Evolutionary conservation across 352 stramenopile species (phyloP).

Genomic region (Phytophthora melonis): DNA sequence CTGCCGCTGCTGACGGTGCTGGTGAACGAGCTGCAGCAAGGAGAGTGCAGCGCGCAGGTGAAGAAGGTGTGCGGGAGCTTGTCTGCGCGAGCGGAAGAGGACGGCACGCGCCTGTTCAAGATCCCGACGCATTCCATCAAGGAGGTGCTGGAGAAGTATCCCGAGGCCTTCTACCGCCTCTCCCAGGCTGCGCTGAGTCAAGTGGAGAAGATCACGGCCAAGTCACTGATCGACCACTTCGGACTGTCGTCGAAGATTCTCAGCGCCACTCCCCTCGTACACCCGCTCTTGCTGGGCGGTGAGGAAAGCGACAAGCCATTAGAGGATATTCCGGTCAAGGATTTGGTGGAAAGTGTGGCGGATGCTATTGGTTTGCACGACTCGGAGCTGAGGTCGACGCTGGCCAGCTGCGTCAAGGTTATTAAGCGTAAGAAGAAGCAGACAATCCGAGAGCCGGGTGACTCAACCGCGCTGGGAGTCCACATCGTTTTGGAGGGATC

Average conservation of each 20-base stretch:
- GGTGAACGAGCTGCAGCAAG: conserved; percentile 48
- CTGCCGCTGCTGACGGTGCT: conserved; percentile 71
- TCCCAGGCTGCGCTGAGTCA: conserved; percentile 80
- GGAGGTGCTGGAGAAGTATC: conserved; percentile 62
- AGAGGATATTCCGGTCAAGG: conserved; percentile 19
- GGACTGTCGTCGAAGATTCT: conserved; percentile 63
- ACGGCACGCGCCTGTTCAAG: conserved; percentile 69
- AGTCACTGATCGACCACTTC: conserved; percentile 87
- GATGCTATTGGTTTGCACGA: conserved; percentile 63
- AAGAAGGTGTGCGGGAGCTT: conserved; percentile 68
- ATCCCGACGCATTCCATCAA: conserved; percentile 64
- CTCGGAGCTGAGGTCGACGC: conserved; percentile 38
- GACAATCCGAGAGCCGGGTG: conserved; percentile 33
- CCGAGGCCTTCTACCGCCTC: conserved; percentile 79
- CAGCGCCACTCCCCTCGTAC: conserved; percentile 42
- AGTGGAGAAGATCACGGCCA: conserved; percentile 85
- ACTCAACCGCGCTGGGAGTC: conserved; percentile 42
- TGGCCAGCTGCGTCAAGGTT: conserved; percentile 46
- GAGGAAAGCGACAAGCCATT: conserved; percentile 14
- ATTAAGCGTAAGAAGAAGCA: conserved; percentile 41
- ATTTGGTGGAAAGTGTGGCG: conserved; percentile 47
- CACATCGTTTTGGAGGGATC: conserved; percentile 71
- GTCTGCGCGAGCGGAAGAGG: conserved; percentile 56
- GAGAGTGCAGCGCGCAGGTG: conserved; percentile 31
- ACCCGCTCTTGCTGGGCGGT: conserved; percentile 28